Percentiles rank a stretch among this genome's conserved stretches.
These are phyloP conservation scores for Paspalum notatum DNA, from an alignment of 176 grass and related monocot species.

Conservation along the genomic window DNA sequence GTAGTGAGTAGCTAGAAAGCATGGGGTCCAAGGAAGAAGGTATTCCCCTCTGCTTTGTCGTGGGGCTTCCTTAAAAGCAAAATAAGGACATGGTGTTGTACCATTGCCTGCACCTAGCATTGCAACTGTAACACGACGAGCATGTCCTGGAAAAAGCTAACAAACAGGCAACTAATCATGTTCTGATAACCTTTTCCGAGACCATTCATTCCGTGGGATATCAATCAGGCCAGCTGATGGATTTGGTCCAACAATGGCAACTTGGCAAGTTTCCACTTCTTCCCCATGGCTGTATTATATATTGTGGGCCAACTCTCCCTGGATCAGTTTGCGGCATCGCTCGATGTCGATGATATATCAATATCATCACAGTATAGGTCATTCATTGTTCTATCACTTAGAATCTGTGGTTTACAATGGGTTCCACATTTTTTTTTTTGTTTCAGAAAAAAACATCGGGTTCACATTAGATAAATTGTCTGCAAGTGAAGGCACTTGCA, in stretches of 20 bases:
- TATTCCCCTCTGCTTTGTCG: slow-evolving; percentile 1
- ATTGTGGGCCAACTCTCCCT: not conserved
- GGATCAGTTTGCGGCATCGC: not conserved
- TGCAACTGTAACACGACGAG: slow-evolving; percentile 22
- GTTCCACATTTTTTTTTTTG: not conserved
- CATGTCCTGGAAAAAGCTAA: slow-evolving; percentile 34
- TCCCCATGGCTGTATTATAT: not conserved
- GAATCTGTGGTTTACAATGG: not conserved
- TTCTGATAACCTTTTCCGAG: slow-evolving; percentile 21
- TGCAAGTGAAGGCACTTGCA: not conserved
- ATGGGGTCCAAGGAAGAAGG: slow-evolving; percentile 31
- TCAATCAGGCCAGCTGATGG: slow-evolving; percentile 15
- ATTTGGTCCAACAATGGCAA: slow-evolving; percentile 27
- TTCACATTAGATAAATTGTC: not conserved
- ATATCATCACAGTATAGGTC: not conserved
- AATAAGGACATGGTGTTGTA: slow-evolving; percentile 38
- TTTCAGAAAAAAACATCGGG: not conserved
- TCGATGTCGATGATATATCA: not conserved
- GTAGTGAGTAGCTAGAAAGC: slow-evolving; percentile 10
- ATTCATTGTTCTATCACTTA: not conserved
- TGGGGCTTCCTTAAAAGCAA: slow-evolving; percentile 35
- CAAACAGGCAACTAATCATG: slow-evolving; percentile 24
- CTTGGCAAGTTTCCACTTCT: slow-evolving; percentile 11
- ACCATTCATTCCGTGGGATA: slow-evolving; percentile 28
- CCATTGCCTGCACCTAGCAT: slow-evolving; percentile 12